Conservation (phyloP, 495 filamentous ascomycete species). For the Aspergillus incahuasiensis region DNA sequence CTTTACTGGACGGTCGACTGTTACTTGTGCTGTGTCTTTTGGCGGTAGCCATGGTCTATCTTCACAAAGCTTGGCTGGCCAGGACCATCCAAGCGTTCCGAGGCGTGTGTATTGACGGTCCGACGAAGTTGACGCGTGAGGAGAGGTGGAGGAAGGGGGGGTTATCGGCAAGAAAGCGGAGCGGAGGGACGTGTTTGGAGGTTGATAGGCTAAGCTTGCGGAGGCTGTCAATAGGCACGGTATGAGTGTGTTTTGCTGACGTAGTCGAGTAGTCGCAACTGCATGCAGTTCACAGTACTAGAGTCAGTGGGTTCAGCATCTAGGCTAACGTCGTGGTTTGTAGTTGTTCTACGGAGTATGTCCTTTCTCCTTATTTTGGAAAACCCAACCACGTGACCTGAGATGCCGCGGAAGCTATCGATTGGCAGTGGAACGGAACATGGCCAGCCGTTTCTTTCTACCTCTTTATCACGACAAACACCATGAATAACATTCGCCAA, state of each 20-base stretch:
- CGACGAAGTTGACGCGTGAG: conserved; percentile 19
- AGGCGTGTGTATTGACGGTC: background rate
- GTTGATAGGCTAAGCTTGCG: background rate
- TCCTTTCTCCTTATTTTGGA: conserved; percentile 5
- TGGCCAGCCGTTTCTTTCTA: background rate
- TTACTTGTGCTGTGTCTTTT: conserved; percentile 33
- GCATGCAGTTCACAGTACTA: background rate
- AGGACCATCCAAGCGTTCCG: conserved; percentile 30
- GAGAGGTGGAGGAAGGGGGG: background rate
- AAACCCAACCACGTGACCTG: background rate
- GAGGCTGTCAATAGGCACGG: background rate
- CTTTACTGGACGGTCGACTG: conserved; percentile 58
- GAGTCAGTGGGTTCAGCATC: background rate
- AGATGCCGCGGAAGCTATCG: background rate
- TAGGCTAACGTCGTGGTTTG: background rate
- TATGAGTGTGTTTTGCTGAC: background rate
- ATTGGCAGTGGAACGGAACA: background rate
- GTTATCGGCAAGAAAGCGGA: conserved; percentile 10
- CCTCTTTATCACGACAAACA: background rate
- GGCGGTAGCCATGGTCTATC: conserved; percentile 40
- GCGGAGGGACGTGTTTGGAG: conserved; percentile 18
- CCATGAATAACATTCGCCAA: conserved; percentile 88
- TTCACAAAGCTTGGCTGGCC: conserved; percentile 35
- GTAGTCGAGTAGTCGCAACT: background rate
- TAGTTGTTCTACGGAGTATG: background rate